Evolutionary conservation across 1,284 basidiomycete genomes (phyloP), one percentile per base, ranked within the genome.

Genomic region (Neotropicomus parvogracilis): DNA sequence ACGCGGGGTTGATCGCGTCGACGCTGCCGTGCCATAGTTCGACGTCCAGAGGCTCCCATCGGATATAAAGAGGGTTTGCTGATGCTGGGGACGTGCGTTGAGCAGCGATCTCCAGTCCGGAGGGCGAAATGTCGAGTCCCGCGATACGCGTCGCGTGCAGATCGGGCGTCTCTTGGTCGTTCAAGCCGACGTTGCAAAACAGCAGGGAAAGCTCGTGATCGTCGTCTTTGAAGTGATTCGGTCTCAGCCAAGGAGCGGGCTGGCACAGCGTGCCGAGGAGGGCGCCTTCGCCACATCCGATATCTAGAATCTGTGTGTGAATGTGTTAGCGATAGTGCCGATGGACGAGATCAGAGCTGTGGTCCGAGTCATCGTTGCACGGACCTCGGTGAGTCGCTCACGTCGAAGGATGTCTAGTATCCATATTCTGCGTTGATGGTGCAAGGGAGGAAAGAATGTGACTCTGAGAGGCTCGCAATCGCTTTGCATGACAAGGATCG

Each of bases 21-120:
- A 97, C 72, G 1, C 83, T 85, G 8, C 95, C 95, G 36, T 88
- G 75, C 87, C 88, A 97, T 1, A 97, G 65, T 56, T 85, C 78
- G 6, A 83, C 81, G 9, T 78, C 71, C 21, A 95, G 67, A 4
- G 79, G 71, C 54, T 91, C 85, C 88, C 91, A 97, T 34, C 93
- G 76, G 8, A 51, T 69, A 47, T 54, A 65, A 53, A 51, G 43
- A 57, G 65, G 40, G 58, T 62, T 51, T 56, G 56, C 19, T 59
- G 71, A 32, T 55, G 71, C 46, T 0, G 75, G 72, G 6, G 69
- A 64, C 0, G 77, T 80, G 12, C 58, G 67, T 41, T 73, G 55
- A 2, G 76, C 60, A 0, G 86, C 83, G 50, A 77, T 72, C 16
- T 65, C 60, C 14, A 91, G 73, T 47, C 80, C 77, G 8, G 59